Conservation (phyloP, 495 filamentous ascomycete genomes). For the Penicillium taxi region DNA sequence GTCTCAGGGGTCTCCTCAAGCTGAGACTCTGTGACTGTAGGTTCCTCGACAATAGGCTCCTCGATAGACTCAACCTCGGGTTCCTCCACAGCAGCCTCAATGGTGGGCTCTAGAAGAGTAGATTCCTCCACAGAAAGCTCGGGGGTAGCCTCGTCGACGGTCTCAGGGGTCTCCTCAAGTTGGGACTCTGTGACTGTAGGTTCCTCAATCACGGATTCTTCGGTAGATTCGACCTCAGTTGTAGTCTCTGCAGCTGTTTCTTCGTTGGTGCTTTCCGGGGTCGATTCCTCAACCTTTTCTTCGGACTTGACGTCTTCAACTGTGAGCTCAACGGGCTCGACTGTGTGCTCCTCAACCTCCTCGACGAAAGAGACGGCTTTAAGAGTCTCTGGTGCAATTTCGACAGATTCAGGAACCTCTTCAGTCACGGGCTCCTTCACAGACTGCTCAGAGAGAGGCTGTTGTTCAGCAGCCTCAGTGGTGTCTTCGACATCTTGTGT, state of each 20-base stretch:
- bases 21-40: conserved; percentile 1
- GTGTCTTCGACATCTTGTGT: background rate
- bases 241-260: background rate
- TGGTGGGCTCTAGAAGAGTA: background rate
- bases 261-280: conserved; percentile 1
- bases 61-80: conserved; percentile 4
- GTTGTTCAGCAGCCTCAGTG: no score
- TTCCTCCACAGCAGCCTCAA: conserved; percentile 1
- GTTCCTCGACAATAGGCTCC: conserved; percentile 1
- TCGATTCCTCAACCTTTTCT: conserved; percentile 1
- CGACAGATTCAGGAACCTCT: no score
- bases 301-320: background rate
- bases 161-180: background rate
- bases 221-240: background rate
- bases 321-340: background rate
- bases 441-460: no score
- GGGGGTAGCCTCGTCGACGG: background rate
- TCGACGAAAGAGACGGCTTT: no score
- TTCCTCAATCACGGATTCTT: conserved; percentile 1
- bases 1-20: conserved; percentile 6
- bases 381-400: no score
- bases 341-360: no score
- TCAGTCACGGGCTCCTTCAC: no score
- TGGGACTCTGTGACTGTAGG: no score
- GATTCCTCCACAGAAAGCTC: background rate